phyloP scores from a whole-genome alignment of 2,329 filamentous ascomycete genomes.

The Aspergillus ochraceus region DNA sequence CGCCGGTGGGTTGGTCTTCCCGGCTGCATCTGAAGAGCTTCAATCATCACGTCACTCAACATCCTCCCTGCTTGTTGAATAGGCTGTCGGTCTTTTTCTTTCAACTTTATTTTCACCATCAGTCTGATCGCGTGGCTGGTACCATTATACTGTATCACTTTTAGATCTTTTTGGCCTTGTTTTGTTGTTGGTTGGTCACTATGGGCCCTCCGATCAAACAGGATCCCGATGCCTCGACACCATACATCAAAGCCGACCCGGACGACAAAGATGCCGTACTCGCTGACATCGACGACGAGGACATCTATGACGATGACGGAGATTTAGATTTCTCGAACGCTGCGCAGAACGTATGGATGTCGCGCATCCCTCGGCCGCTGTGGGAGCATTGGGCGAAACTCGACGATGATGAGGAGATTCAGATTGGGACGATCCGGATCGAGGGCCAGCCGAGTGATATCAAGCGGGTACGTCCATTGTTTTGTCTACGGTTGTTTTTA shows the following conservation, averaged over 20 bases:
- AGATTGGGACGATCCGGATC: constrained; percentile 71
- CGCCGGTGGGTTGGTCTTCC: constrained; percentile 9
- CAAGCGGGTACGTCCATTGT: constrained; percentile 42
- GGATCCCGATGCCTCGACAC: constrained; percentile 38
- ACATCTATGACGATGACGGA: constrained; percentile 68
- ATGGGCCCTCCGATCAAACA: constrained; percentile 41
- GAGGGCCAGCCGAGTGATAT: constrained; percentile 56
- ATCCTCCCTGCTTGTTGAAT: background rate
- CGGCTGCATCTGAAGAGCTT: constrained; percentile 9
- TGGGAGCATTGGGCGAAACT: constrained; percentile 77
- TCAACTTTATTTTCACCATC: background rate
- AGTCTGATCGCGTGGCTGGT: constrained; percentile 8
- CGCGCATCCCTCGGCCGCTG: constrained; percentile 74
- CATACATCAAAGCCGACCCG: constrained; percentile 43
- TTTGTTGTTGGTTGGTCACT: constrained; percentile 11
- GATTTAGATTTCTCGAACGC: constrained; percentile 60
- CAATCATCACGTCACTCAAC: constrained; percentile 15
- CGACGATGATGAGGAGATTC: constrained; percentile 78
- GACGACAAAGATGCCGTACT: constrained; percentile 39
- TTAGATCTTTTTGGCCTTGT: background rate
- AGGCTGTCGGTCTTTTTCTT: background rate
- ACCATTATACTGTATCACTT: background rate
- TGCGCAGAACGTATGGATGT: constrained; percentile 62
- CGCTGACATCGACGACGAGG: constrained; percentile 57
- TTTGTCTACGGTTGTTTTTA: background rate